These are phyloP conservation scores for Calophaca sinica DNA, from an alignment of 306 rosid genomes.

Conservation along the genomic window DNA sequence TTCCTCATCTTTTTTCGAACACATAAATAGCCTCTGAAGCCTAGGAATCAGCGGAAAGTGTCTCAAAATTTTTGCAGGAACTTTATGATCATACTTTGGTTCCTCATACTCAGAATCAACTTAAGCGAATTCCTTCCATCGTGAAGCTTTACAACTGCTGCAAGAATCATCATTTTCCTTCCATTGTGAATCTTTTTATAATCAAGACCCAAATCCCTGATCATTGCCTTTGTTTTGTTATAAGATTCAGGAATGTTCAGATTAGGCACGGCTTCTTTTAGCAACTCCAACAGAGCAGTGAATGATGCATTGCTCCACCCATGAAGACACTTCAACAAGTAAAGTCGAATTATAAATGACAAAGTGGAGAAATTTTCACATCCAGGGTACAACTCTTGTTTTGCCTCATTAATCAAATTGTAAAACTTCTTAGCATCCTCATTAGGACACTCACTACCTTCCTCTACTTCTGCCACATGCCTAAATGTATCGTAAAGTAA, in stretches of 20 bases:
- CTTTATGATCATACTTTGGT: not conserved
- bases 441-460: not conserved
- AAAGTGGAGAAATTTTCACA: not conserved
- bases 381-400: not conserved
- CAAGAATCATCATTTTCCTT: not conserved
- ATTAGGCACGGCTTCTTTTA: not conserved
- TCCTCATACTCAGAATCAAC: not conserved
- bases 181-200: not conserved
- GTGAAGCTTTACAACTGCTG: not conserved
- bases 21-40: too few relatives aligned
- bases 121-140: not conserved
- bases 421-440: too few relatives aligned
- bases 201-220: conserved; percentile 4
- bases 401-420: too few relatives aligned
- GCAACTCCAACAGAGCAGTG: not conserved
- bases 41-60: too few relatives aligned
- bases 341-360: not conserved
- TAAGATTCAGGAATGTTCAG: conserved; percentile 6
- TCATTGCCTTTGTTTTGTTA: not conserved
- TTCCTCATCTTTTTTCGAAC: too few relatives aligned
- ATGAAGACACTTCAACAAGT: conserved; percentile 5
- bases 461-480: not conserved
- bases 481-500: not conserved
- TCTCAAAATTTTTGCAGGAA: not conserved
- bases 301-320: conserved; percentile 14